Base-by-base conservation (phyloP, 176 grass and related monocot species). In the Oryza glumipatula region DNA sequence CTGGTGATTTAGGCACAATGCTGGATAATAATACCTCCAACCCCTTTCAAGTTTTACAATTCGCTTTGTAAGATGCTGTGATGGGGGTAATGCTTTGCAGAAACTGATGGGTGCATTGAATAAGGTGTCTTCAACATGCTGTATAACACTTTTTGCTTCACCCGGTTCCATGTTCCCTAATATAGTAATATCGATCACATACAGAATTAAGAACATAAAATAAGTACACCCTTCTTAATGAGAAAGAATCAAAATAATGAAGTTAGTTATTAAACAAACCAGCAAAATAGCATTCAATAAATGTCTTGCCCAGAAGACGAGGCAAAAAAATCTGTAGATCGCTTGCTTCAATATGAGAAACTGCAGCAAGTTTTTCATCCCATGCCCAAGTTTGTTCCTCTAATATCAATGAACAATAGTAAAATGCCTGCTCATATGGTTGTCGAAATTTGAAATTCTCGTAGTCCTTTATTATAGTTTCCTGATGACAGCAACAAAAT, bases 361-460 rank as follows among this genome's bases (percentile, higher is more conserved):
- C 88, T 76, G 85, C 93, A 81, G 91, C 91, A 88, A 92, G 88
- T 88, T 95, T 65, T 66, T 98, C 96, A 81, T 85, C 89, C 93
- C 93, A 95, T 41, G 89, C 91, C 96, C 96, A 98, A 28, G 78
- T 67, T 46, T 94, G 83, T 30, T 94, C 91, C 61, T 94, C 85
- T 30, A 98, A 68, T 83, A 98, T 86, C 69, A 98, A 84, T 30
- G 77, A 87, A 87, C 86, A 94, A 83, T 92, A 92, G 73, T 98
- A 88, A 52, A 89, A 72, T 32, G 86, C 91, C 95, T 98, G 96
- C 82, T 82, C 65, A 67, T 89, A 91, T 82, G 96, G 96, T 41
- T 91, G 91, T 41, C 66, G 87, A 80, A 94, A 98, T 70, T 98
- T 98, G 64, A 82, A 94, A 87, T 98, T 98, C 78, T 95, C 85